Percentiles rank a stretch among this genome's conserved stretches.
Conservation (phyloP, 1,284 basidiomycete genomes). For the Sporisorium scitamineum region DNA sequence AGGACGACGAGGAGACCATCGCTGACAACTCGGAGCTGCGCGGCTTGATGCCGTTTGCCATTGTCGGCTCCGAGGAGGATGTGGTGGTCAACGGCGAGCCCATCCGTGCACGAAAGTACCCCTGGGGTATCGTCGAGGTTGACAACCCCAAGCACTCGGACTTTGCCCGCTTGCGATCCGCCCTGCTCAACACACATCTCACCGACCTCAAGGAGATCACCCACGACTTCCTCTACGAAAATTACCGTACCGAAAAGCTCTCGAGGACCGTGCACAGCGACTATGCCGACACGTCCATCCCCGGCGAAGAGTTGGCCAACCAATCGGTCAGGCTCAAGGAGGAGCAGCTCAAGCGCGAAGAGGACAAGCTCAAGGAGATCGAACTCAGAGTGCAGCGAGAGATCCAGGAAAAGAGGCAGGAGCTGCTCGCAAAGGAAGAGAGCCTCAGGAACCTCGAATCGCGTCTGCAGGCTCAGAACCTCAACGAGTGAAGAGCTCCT, state of each 20-base stretch:
- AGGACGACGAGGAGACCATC: conserved; percentile 98
- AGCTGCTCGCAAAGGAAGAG: conserved; percentile 75
- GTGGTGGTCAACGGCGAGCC: conserved; percentile 91
- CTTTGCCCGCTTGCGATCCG: conserved; percentile 89
- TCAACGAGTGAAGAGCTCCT: conserved; percentile 42
- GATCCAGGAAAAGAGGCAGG: conserved; percentile 98
- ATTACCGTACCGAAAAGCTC: conserved; percentile 97
- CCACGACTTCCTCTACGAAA: conserved; percentile 89
- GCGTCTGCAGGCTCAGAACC: conserved; percentile 78
- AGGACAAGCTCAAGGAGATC: conserved; percentile 87
- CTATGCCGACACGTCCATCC: conserved; percentile 65
- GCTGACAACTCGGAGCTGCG: conserved; percentile 81
- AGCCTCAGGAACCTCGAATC: conserved; percentile 83
- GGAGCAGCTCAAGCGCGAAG: conserved; percentile 94
- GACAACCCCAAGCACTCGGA: conserved; percentile 99
- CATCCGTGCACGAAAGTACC: conserved; percentile 91
- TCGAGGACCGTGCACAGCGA: conserved; percentile 91
- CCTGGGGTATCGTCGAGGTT: conserved; percentile 98
- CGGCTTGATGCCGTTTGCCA: conserved; percentile 81
- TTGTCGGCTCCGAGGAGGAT: conserved; percentile 97
- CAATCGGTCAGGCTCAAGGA: conserved; percentile 98
- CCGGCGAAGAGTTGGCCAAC: conserved; percentile 90
- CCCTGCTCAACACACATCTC: conserved; percentile 92
- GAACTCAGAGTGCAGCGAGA: conserved; percentile 98
- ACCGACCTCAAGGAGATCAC: conserved; percentile 90